phyloP scores from a whole-genome alignment of 2,329 filamentous ascomycete species.

The Thelonectria olida region DNA sequence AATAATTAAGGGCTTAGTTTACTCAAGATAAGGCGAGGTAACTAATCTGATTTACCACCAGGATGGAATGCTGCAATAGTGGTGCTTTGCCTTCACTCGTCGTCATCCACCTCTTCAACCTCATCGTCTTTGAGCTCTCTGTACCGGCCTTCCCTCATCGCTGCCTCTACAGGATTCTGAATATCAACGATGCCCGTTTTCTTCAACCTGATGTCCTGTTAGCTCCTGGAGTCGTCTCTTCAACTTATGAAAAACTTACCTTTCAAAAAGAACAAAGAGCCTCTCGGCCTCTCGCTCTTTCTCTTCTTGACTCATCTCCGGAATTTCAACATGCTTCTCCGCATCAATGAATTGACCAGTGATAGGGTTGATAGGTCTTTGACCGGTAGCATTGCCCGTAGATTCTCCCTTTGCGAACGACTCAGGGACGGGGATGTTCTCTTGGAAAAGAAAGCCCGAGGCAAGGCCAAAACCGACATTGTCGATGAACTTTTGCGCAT shows the following conservation, averaged over 20 bases:
- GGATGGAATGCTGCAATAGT: neutral
- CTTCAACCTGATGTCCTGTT: constrained; percentile 60
- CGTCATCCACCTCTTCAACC: constrained; percentile 52
- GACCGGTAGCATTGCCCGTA: constrained; percentile 37
- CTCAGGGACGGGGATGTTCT: constrained; percentile 80
- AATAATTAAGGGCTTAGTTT: no score
- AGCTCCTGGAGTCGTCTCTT: constrained; percentile 12
- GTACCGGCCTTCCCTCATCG: constrained; percentile 74
- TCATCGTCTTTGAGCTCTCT: constrained; percentile 71
- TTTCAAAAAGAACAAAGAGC: constrained; percentile 90
- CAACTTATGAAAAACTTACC: constrained; percentile 55
- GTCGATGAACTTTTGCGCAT: constrained; percentile 81
- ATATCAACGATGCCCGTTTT: constrained; percentile 80
- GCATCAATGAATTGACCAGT: constrained; percentile 83
- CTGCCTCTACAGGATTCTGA: constrained; percentile 80
- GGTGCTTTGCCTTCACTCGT: neutral
- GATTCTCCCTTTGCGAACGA: constrained; percentile 62
- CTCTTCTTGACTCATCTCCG: constrained; percentile 89
- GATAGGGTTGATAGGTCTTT: constrained; percentile 76
- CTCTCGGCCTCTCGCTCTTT: constrained; percentile 91
- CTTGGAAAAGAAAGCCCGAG: constrained; percentile 86
- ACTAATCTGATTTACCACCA: neutral
- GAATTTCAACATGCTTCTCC: constrained; percentile 66
- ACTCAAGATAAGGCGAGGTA: no score
- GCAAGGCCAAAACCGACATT: constrained; percentile 97